Base-by-base conservation (phyloP, 345 rosid species). In the Adansonia digitata region DNA sequence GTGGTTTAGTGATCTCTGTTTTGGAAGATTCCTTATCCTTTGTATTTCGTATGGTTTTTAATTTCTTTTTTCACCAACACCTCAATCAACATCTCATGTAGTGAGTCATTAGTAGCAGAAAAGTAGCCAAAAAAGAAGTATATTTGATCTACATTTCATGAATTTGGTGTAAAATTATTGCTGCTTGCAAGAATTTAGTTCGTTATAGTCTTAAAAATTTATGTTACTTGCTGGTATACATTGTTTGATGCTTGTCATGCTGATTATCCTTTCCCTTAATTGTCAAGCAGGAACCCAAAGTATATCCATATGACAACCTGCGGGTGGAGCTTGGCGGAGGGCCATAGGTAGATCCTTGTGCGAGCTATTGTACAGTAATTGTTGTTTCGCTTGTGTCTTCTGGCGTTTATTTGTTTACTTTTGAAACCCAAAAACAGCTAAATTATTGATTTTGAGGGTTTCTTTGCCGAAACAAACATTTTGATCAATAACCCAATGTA, bases 301-400 rank as follows among this genome's bases (percentile, higher is more conserved):
- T 91, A 29, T 95, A 89, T 77, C 98, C 98, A 13, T 95, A 91
- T 63, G 93, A 95, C 87, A 93, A 93, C 86, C 82, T 95, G 80
- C 89, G 90, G 60, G 98, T 87, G 78, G 98, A 95, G 90, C 99
- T 95, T 72, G 99, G 99, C 14, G 96, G 94, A 82, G 97, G 91
- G 78, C 97, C 96, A 39, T 85, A 86, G 81, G 74, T 37, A 40
- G 70, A 76, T 46, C 39, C 2, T 20, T 45, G 48, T 43, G 61
- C 48, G 34, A 75, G 56, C 69, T 72, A 57, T 49, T n/a, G 12
- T 60, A 49, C 9, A 43, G 52, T 53, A 71, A 60, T 35, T 74
- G 53, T 20, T 43, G 34, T 67, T 35, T 74, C 56, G 22, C 31
- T 45, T 74, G 48, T 51, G 56, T 73, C 63, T 66, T 45, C 15